phyloP scores from a whole-genome alignment of 2,329 filamentous ascomycete genomes.

The Capronia coronata region DNA sequence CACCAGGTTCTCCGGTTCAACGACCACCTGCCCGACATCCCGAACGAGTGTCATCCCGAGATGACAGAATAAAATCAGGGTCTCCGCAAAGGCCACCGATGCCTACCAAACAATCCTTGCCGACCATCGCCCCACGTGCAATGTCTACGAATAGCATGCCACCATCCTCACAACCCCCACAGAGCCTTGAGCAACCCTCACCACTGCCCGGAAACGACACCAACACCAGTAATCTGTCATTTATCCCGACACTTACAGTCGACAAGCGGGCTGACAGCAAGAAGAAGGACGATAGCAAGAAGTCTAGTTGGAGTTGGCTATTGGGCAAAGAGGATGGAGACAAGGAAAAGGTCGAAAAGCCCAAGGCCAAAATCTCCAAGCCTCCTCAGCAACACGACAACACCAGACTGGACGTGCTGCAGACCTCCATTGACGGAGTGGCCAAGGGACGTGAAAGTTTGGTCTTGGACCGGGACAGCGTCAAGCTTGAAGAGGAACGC shows the following conservation, averaged over 20 bases:
- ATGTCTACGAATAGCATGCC: slow-evolving; percentile 31
- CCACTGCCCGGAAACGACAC: slow-evolving; percentile 62
- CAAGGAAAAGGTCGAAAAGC: slow-evolving; percentile 57
- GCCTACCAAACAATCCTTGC: slow-evolving; percentile 22
- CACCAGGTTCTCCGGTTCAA: slow-evolving; percentile 31
- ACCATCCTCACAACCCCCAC: slow-evolving; percentile 35
- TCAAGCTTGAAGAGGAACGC: slow-evolving; percentile 63
- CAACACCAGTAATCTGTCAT: slow-evolving; percentile 69
- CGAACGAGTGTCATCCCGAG: slow-evolving; percentile 48
- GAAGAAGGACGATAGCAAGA: slow-evolving; percentile 65
- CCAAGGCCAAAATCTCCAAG: slow-evolving; percentile 55
- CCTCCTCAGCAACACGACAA: slow-evolving; percentile 61
- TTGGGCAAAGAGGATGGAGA: slow-evolving; percentile 63
- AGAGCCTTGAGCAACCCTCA: slow-evolving; percentile 62
- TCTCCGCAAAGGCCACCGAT: slow-evolving; percentile 45
- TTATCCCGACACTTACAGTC: slow-evolving; percentile 69
- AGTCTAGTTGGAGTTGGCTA: slow-evolving; percentile 75
- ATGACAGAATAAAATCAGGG: slow-evolving; percentile 32
- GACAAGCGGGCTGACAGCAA: slow-evolving; percentile 71
- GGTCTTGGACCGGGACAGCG: slow-evolving; percentile 72
- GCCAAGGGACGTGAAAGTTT: slow-evolving; percentile 68
- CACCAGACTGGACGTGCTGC: slow-evolving; percentile 75
- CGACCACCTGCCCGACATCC: slow-evolving; percentile 35
- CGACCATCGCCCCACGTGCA: slow-evolving; percentile 18
- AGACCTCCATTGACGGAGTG: slow-evolving; percentile 72